Evolutionary conservation across 495 filamentous ascomycete genomes (phyloP).

Genomic region (Podospora sp.): DNA sequence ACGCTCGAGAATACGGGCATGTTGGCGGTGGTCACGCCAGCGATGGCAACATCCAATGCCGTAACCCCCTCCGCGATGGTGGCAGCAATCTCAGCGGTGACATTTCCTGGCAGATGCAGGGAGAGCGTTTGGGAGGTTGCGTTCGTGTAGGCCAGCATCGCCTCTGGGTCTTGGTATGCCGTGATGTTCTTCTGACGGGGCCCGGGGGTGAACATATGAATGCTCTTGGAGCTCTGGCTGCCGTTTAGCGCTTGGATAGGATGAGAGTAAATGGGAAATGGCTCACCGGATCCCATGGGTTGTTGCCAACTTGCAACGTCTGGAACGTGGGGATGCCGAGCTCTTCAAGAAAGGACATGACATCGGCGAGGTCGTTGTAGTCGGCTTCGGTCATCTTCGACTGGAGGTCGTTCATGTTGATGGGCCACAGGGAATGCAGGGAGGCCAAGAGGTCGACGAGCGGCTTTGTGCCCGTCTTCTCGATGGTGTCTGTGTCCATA

Average conservation of each 20-base stretch:
- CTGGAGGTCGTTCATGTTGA: not conserved
- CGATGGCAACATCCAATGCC: not conserved
- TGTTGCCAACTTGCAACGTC: not conserved
- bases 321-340: not conserved
- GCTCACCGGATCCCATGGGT: not conserved
- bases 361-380: not conserved
- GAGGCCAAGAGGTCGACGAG: not conserved
- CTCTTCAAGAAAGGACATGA: constrained; percentile 1
- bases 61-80: not conserved
- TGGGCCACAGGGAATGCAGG: not conserved
- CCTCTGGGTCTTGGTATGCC: not conserved
- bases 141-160: not conserved
- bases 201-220: no score
- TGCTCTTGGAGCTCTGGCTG: not conserved
- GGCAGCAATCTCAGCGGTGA: not conserved
- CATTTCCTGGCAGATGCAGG: not conserved
- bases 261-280: not conserved
- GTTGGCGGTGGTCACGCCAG: no score
- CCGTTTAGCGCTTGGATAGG: not conserved
- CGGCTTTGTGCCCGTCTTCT: not conserved
- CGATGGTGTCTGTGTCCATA: constrained; percentile 8
- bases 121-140: not conserved
- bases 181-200: not conserved
- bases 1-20: no score
- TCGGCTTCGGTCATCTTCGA: not conserved